Conservation (phyloP, 2,329 filamentous ascomycete species). For the Penicillium sp. region DNA sequence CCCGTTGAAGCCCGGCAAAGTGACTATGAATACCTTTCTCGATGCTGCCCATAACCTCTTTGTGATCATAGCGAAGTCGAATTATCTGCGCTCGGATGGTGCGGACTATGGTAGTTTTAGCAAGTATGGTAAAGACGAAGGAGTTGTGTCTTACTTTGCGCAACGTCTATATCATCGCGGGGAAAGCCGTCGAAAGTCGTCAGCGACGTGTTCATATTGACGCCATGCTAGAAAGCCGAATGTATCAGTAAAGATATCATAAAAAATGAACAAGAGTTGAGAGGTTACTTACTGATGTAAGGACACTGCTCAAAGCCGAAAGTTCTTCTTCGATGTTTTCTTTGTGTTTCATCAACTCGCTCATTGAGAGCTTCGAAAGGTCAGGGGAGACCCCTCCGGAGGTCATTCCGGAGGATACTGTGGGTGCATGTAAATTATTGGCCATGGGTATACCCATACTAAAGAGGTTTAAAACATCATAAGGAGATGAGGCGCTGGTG, state of each 20-base stretch:
- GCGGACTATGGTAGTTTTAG: slow-evolving; percentile 65
- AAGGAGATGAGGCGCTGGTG: slow-evolving; percentile 6
- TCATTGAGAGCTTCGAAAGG: slow-evolving; percentile 69
- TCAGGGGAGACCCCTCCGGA: slow-evolving; percentile 65
- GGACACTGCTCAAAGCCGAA: slow-evolving; percentile 78
- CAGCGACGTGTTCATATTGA: slow-evolving; percentile 88
- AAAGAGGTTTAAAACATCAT: slow-evolving; percentile 21
- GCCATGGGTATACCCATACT: slow-evolving; percentile 66
- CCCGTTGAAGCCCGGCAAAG: slow-evolving; percentile 73
- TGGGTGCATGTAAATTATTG: slow-evolving; percentile 68
- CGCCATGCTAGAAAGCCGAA: slow-evolving; percentile 72
- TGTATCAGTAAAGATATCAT: slow-evolving; percentile 22
- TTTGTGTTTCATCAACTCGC: slow-evolving; percentile 83
- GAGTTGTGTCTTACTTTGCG: slow-evolving; percentile 70
- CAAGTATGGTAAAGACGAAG: slow-evolving; percentile 4
- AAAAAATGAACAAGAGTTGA: neutral
- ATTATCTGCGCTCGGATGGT: slow-evolving; percentile 93
- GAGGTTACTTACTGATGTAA: slow-evolving; percentile 74
- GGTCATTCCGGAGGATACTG: slow-evolving; percentile 77
- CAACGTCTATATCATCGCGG: slow-evolving; percentile 89
- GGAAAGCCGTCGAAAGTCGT: slow-evolving; percentile 91
- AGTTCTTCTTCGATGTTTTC: slow-evolving; percentile 85
- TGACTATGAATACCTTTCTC: slow-evolving; percentile 88
- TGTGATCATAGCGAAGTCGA: slow-evolving; percentile 89
- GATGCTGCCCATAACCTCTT: slow-evolving; percentile 79